Conservation (phyloP, 768 basidiomycete species). For the Omphalotus guepiniiformis region DNA sequence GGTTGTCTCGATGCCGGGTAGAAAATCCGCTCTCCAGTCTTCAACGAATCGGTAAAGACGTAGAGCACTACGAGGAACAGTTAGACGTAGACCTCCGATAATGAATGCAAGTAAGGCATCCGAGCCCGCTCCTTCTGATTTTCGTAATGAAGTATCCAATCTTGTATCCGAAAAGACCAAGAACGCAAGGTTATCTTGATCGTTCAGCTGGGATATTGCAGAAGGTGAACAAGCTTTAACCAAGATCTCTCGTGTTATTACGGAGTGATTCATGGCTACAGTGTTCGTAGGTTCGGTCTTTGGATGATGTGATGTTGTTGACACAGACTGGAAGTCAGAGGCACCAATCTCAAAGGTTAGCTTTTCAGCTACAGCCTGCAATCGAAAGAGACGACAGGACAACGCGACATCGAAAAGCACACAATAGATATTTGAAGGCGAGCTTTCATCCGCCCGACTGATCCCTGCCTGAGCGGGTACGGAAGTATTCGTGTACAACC, state of each 20-base stretch:
- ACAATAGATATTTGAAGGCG: background rate
- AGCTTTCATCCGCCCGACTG: constrained; percentile 1
- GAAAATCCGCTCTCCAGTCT: constrained; percentile 78
- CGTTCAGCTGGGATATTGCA: constrained; percentile 31
- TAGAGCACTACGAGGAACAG: constrained; percentile 78
- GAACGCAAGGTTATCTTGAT: constrained; percentile 60
- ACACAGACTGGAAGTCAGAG: constrained; percentile 32
- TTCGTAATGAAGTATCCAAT: constrained; percentile 41
- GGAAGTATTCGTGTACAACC: constrained; percentile 26
- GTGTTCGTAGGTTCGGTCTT: constrained; percentile 14
- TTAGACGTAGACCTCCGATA: constrained; percentile 43
- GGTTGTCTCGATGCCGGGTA: constrained; percentile 69
- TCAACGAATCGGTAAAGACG: constrained; percentile 74
- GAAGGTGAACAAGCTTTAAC: constrained; percentile 56
- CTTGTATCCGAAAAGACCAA: constrained; percentile 44
- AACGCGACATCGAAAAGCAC: constrained; percentile 32
- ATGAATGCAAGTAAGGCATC: constrained; percentile 43
- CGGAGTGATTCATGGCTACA: constrained; percentile 42
- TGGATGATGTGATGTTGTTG: constrained; percentile 29
- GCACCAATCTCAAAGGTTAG: constrained; percentile 59
- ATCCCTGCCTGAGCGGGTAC: constrained; percentile 7
- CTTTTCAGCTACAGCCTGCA: constrained; percentile 70
- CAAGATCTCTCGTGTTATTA: constrained; percentile 48
- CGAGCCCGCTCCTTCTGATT: no score
- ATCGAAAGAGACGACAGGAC: constrained; percentile 37